Conservation (phyloP, 345 rosid species). For the Euphorbia tirucalli region DNA sequence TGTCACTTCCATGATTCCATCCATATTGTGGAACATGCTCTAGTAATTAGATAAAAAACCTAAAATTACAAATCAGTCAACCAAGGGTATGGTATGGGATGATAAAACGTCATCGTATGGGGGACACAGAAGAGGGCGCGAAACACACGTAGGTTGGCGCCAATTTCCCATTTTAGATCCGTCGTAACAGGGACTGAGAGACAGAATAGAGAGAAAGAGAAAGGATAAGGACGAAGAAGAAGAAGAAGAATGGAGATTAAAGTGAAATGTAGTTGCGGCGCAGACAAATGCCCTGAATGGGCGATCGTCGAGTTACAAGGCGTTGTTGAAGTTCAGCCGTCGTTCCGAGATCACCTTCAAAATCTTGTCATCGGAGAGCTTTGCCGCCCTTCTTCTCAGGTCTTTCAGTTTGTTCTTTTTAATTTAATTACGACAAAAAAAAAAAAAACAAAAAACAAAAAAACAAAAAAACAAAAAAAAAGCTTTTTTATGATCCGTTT, state of each 20-base stretch:
- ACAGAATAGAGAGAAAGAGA: neutral
- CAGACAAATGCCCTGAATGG: constrained; percentile 79
- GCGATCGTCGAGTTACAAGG: constrained; percentile 88
- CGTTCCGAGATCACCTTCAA: constrained; percentile 53
- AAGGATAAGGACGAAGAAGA: neutral
- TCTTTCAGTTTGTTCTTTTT: neutral
- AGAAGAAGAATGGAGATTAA: constrained; percentile 61
- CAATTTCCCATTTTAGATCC: neutral
- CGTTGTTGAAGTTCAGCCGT: constrained; percentile 60
- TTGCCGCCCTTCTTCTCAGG: constrained; percentile 77
- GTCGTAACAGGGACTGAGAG: neutral
- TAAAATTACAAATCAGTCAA: no score
- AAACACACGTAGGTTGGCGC: constrained; percentile 11
- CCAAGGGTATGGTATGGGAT: no score
- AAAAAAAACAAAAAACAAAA: no score
- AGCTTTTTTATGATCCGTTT: neutral
- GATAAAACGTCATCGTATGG: neutral
- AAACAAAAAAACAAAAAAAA: no score
- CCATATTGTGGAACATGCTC: no score
- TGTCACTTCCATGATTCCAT: no score
- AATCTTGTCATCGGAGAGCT: constrained; percentile 78
- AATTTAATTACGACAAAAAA: no score
- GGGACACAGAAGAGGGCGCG: neutral
- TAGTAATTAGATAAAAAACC: no score
- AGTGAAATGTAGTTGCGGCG: constrained; percentile 76